These are phyloP conservation scores for Drechslerella dactyloides DNA, from an alignment of 2,329 filamentous ascomycete genomes.

Conservation along the genomic window DNA sequence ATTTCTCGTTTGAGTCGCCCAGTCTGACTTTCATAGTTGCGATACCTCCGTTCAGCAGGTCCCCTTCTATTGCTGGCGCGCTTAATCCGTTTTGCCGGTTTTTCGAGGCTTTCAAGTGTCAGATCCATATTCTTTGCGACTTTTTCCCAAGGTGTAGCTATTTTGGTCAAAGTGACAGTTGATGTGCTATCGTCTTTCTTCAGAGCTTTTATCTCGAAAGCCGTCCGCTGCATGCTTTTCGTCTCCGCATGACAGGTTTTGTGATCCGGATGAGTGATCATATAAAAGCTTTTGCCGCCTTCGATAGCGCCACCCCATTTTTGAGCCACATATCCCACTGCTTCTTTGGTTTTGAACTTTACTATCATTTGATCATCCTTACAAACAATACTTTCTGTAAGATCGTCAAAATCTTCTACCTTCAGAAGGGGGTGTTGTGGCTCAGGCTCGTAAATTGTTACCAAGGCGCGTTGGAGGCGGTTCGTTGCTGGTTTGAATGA, in stretches of 20 bases:
- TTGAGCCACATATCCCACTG: conserved; percentile 10
- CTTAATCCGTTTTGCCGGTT: no score
- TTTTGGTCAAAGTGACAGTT: conserved; percentile 1
- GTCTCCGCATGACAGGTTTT: conserved; percentile 10
- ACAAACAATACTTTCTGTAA: conserved; percentile 18
- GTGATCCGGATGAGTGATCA: conserved; percentile 10
- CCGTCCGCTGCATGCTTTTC: conserved; percentile 8
- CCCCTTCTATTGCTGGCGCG: not conserved
- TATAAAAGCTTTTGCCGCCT: not conserved
- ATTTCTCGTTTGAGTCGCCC: conserved; percentile 6
- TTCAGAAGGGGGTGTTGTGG: conserved; percentile 23
- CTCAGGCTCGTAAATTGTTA: conserved; percentile 15
- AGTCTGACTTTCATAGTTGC: not conserved
- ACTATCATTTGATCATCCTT: conserved; percentile 7
- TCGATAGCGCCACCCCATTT: not conserved
- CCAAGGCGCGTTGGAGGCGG: conserved; percentile 5
- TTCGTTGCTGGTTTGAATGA: not conserved
- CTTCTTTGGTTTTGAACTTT: conserved; percentile 28
- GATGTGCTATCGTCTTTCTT: not conserved
- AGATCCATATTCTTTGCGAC: conserved; percentile 16
- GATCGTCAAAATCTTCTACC: conserved; percentile 28
- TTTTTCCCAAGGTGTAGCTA: conserved; percentile 1
- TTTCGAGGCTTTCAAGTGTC: not conserved
- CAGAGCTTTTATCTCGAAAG: conserved; percentile 1
- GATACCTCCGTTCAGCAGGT: not conserved